A percentile compares a stretch with the other conserved stretches of the same genome.
These are phyloP conservation scores for Trichoderma semiorbis DNA, from an alignment of 2,329 filamentous ascomycete genomes.

Conservation along the genomic window DNA sequence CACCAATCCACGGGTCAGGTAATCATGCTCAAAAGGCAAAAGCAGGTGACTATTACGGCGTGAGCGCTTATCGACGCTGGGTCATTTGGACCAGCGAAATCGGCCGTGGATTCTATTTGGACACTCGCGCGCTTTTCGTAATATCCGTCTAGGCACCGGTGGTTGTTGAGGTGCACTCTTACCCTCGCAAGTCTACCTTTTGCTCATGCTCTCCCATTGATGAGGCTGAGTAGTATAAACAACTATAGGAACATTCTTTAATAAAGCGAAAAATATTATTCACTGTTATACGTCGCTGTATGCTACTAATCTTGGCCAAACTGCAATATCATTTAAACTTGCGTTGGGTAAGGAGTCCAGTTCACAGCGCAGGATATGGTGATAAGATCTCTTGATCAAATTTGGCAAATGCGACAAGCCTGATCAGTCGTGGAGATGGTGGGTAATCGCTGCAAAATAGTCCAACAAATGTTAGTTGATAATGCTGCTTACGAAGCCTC, in stretches of 20 bases:
- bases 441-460: neutral
- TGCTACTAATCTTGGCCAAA: neutral
- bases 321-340: neutral
- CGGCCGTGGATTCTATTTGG: neutral
- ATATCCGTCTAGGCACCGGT: rapidly evolving
- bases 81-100: neutral
- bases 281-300: too few relatives aligned
- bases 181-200: neutral
- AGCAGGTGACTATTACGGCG: neutral
- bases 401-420: neutral
- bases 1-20: neutral
- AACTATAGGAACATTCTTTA: neutral
- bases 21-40: neutral
- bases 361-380: neutral
- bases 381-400: neutral
- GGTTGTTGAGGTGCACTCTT: neutral
- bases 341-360: neutral
- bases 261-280: neutral
- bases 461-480: neutral
- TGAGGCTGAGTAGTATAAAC: neutral
- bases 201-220: neutral
- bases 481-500: neutral
- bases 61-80: neutral
- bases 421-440: neutral
- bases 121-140: neutral